Evolutionary conservation across 2,329 filamentous ascomycete genomes (phyloP), one percentile per base, ranked within the genome.

Genomic region (Drechslera avenae): DNA sequence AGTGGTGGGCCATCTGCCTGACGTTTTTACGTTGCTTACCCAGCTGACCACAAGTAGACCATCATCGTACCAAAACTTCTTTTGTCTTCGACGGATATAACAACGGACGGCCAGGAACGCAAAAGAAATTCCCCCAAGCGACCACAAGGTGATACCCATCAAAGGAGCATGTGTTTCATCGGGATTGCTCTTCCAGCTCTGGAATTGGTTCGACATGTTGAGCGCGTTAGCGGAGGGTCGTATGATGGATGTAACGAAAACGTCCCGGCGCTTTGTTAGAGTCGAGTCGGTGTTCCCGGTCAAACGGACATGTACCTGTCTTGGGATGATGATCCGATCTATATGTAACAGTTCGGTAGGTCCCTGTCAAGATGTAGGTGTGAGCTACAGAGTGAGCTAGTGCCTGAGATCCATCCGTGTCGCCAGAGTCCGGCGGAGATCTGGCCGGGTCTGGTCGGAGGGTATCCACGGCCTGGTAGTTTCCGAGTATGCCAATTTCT

Each of bases 61-160:
- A 9, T 44, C 42, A 14, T 50, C 47, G 9, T 28, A 39, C 47
- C 47, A 50, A 31, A 46, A 34, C 18, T 50, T 50, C 18, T 43
- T 36, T 9, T 46, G 47, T 2, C 10, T 26, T 30, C 18, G 14
- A 23, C 42, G 41, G 16, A 50, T 39, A 14, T 8, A 19, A 13
- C 42, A 37, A 6, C 47, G 40, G 30, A 50, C 19, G 16, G 17
- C 41, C 4, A 50, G 10, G 4, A 50, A 50, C n/a, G 17, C 16
- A n/a, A 37, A n/a, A 19, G 47, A 31, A 17, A 50, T 4, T 17
- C 40, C 47, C 33, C 28, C 35, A 1, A 46, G 16, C 30, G 41
- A 19, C 47, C 47, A 50, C 12, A 23, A 18, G 2, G 40, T 28
- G 7, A 46, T 18, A 19, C 34, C 35, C 28, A 50, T 50, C 18